These are phyloP conservation scores for Triglochin maritima DNA, from an alignment of 106 monocot genomes.

Conservation along the genomic window DNA sequence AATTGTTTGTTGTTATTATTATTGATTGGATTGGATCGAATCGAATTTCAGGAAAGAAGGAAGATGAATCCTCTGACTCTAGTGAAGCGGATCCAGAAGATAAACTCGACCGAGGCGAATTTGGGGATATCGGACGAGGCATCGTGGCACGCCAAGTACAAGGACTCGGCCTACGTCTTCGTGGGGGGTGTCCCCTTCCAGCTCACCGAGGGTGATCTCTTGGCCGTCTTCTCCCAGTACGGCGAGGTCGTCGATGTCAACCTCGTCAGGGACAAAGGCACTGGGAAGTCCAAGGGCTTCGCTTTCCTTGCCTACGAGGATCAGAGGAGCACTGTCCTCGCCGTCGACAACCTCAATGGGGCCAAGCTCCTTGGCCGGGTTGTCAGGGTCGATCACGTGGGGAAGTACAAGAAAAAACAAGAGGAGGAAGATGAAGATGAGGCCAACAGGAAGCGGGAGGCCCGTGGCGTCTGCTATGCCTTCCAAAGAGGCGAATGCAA, in stretches of 20 bases:
- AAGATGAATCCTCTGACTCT: conserved; percentile 84
- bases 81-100: conserved; percentile 89
- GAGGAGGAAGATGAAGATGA: conserved; percentile 72
- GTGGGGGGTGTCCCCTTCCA: conserved; percentile 85
- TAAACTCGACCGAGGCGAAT: conserved; percentile 66
- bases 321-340: conserved; percentile 89
- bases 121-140: conserved; percentile 84
- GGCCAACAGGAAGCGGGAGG: conserved; percentile 54
- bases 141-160: conserved; percentile 94
- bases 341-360: conserved; percentile 96
- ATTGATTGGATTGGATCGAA: no score
- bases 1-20: no score
- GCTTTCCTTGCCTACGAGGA: conserved; percentile 93
- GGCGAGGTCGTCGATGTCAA: conserved; percentile 92
- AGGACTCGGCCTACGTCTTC: conserved; percentile 92
- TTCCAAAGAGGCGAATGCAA: conserved; percentile 85
- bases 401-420: conserved; percentile 82
- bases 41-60: not conserved
- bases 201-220: conserved; percentile 90
- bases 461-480: conserved; percentile 69
- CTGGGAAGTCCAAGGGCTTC: conserved; percentile 89
- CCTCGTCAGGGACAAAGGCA: conserved; percentile 85
- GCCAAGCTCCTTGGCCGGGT: conserved; percentile 68
- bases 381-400: conserved; percentile 80
- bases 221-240: conserved; percentile 93